These are phyloP conservation scores for Pichia kudriavzevii DNA, from an alignment of 1,139 yeast species.

Conservation along the genomic window DNA sequence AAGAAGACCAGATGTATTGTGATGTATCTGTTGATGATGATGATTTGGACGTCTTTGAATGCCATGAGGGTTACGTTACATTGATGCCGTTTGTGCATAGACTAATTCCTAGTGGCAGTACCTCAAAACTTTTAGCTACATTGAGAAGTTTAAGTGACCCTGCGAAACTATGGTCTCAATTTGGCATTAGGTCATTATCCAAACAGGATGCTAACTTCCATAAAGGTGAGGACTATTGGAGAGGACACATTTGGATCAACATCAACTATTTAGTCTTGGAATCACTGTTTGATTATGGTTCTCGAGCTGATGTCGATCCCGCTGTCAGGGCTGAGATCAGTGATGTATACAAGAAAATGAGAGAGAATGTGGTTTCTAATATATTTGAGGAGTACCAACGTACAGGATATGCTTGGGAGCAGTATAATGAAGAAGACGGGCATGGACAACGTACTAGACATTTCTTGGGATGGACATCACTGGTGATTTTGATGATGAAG, in stretches of 20 bases:
- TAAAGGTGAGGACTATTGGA: conserved; percentile 88
- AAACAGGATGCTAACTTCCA: conserved; percentile 59
- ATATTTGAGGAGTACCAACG: conserved; percentile 59
- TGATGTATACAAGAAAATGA: conserved; percentile 47
- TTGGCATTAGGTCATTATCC: conserved; percentile 78
- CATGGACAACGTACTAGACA: conserved; percentile 76
- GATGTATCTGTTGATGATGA: conserved; percentile 77
- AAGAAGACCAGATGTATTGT: conserved; percentile 61
- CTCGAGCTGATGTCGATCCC: conserved; percentile 22
- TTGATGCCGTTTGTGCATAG: conserved; percentile 78
- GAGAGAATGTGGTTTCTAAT: conserved; percentile 61
- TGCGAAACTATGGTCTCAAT: conserved; percentile 67
- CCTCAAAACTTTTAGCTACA: conserved; percentile 42
- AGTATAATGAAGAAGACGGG: conserved; percentile 75
- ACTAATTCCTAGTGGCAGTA: conserved; percentile 52
- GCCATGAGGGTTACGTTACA: conserved; percentile 86
- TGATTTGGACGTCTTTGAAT: conserved; percentile 48
- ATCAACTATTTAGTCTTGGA: conserved; percentile 80
- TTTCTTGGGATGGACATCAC: conserved; percentile 91
- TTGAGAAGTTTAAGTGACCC: conserved; percentile 60
- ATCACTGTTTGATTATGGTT: conserved; percentile 50
- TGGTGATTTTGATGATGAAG: conserved; percentile 72
- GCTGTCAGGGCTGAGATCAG: conserved; percentile 33
- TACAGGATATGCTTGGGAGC: conserved; percentile 89
- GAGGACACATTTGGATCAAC: conserved; percentile 91